Percentiles rank a stretch among this genome's conserved stretches.
Evolutionary conservation across 805 yeast genomes (phyloP).

Genomic region (Cyberlindnera misumaiensis): DNA sequence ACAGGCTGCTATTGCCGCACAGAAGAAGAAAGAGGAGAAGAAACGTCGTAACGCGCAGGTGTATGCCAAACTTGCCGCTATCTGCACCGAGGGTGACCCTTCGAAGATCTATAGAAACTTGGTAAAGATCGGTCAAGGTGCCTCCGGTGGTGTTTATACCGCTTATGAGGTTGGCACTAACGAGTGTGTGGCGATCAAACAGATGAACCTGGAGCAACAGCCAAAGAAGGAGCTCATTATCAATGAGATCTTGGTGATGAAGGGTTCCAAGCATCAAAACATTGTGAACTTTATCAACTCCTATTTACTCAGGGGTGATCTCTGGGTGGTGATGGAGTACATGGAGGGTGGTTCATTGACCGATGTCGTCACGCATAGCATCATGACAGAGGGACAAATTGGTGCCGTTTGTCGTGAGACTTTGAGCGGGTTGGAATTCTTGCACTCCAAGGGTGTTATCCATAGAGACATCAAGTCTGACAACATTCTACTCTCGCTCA

Average conservation of each 20-base stretch:
- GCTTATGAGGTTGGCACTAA: constrained; percentile 58
- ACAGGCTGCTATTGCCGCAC: constrained; percentile 50
- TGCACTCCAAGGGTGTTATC: constrained; percentile 88
- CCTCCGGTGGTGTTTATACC: constrained; percentile 93
- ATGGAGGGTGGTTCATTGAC: constrained; percentile 98
- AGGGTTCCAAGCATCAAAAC: constrained; percentile 80
- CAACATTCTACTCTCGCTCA: constrained; percentile 73
- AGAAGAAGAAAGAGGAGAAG: constrained; percentile 73
- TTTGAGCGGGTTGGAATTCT: constrained; percentile 72
- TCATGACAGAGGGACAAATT: constrained; percentile 89
- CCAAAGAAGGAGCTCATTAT: constrained; percentile 94
- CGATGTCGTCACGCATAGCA: constrained; percentile 85
- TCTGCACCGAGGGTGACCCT: constrained; percentile 86
- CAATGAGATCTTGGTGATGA: constrained; percentile 94
- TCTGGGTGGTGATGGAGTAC: constrained; percentile 98
- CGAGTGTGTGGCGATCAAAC: constrained; percentile 83
- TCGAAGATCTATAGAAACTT: constrained; percentile 57
- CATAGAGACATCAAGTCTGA: constrained; percentile 97
- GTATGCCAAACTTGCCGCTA: constrained; percentile 60
- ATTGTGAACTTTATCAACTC: constrained; percentile 93
- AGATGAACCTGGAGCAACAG: constrained; percentile 90
- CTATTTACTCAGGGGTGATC: constrained; percentile 64
- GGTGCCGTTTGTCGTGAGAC: constrained; percentile 94
- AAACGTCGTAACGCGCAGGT: constrained; percentile 66
- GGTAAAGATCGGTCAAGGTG: constrained; percentile 94